Evolutionary conservation across 2,329 filamentous ascomycete species (phyloP).

Genomic region (Exophiala xenobiotica): DNA sequence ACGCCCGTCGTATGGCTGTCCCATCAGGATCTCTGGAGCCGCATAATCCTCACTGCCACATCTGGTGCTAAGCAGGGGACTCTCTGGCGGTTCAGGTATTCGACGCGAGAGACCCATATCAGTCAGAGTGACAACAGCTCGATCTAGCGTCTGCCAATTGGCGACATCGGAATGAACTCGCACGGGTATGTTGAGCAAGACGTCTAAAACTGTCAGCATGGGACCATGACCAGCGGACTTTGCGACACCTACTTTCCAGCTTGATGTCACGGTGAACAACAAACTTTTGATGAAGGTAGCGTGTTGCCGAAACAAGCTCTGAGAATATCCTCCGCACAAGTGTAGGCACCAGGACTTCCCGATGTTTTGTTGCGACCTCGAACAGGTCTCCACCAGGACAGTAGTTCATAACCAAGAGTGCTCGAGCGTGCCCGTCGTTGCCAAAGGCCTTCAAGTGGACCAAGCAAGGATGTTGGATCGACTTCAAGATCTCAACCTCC

Average conservation of each 20-base stretch:
- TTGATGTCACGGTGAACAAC: slow-evolving; percentile 98
- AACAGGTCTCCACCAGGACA: slow-evolving; percentile 94
- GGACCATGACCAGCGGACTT: neutral
- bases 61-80: slow-evolving; percentile 85
- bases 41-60: slow-evolving; percentile 98
- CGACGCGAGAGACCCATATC: slow-evolving; percentile 87
- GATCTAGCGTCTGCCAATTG: slow-evolving; percentile 73
- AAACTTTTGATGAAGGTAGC: slow-evolving; percentile 77
- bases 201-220: slow-evolving; percentile 57
- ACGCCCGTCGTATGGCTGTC: slow-evolving; percentile 89
- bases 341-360: slow-evolving; percentile 63
- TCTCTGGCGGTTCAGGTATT: slow-evolving; percentile 69
- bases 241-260: slow-evolving; percentile 80
- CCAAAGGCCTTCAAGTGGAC: slow-evolving; percentile 91
- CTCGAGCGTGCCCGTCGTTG: slow-evolving; percentile 73
- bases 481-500: slow-evolving; percentile 90
- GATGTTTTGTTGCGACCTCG: slow-evolving; percentile 77
- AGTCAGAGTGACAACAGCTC: slow-evolving; percentile 82
- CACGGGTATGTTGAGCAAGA: slow-evolving; percentile 80
- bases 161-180: slow-evolving; percentile 64
- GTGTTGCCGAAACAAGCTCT: slow-evolving; percentile 80
- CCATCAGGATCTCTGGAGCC: slow-evolving; percentile 92
- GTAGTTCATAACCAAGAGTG: slow-evolving; percentile 84
- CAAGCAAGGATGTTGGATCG: slow-evolving; percentile 82
- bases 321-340: slow-evolving; percentile 84